Evolutionary conservation across 1,284 basidiomycete genomes (phyloP).

Genomic region (Moesziomyces parantarcticus): DNA sequence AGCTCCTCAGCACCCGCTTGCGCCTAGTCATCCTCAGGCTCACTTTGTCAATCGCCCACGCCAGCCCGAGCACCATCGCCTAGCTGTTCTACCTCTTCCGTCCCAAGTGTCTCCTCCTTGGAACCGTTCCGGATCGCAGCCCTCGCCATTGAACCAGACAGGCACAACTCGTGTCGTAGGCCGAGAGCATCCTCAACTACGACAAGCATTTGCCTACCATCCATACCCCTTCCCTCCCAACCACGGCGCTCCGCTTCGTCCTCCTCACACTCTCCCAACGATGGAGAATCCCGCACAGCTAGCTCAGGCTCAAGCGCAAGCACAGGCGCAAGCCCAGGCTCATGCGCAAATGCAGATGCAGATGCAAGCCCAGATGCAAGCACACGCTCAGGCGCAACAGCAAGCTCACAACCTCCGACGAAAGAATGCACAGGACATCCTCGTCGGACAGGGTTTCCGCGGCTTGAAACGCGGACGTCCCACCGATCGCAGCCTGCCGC

Average conservation of each 20-base stretch:
- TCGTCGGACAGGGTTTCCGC: constrained; percentile 61
- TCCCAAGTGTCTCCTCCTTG: constrained; percentile 2
- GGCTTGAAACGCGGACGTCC: constrained; percentile 78
- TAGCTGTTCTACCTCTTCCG: background rate
- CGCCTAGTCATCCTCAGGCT: background rate
- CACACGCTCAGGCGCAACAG: constrained; percentile 33
- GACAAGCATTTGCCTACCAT: constrained; percentile 25
- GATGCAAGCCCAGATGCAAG: constrained; percentile 44
- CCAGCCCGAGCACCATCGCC: constrained; percentile 1
- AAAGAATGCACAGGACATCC: constrained; percentile 55
- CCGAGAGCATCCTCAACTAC: constrained; percentile 23
- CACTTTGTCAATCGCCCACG: background rate
- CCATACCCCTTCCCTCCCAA: constrained; percentile 9
- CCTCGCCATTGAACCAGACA: background rate
- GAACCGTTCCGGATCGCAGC: background rate
- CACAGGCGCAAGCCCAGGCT: constrained; percentile 50
- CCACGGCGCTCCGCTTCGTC: background rate
- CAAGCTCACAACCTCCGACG: constrained; percentile 44
- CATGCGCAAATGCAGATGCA: constrained; percentile 43
- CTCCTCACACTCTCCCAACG: constrained; percentile 5
- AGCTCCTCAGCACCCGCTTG: background rate
- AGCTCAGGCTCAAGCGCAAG: constrained; percentile 39
- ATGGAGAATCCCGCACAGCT: constrained; percentile 45
- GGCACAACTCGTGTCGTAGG: background rate
- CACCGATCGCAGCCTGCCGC: constrained; percentile 81